Conservation (phyloP, 306 rosid genomes). For the Malus asiatica region DNA sequence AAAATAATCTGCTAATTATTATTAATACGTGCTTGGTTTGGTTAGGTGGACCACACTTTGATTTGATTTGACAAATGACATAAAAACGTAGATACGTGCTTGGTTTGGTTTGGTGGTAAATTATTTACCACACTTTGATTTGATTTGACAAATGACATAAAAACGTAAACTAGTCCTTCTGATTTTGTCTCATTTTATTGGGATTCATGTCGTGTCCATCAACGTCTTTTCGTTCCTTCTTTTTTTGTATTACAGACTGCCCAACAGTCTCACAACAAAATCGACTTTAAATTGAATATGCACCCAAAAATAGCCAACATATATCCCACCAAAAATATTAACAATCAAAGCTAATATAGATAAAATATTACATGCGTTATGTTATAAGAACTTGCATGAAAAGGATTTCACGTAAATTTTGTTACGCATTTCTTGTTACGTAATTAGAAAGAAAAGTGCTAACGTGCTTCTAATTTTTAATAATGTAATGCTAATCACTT, state of each 20-base stretch:
- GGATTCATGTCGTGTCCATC: conserved; percentile 8
- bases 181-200: conserved; percentile 1
- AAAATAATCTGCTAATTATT: background rate
- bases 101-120: background rate
- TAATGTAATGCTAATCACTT: background rate
- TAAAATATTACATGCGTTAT: background rate
- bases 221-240: background rate
- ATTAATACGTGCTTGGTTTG: background rate
- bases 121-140: background rate
- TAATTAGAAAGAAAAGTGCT: background rate
- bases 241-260: background rate
- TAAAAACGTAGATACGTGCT: background rate
- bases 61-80: conserved; percentile 9
- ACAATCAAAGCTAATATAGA: background rate
- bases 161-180: background rate
- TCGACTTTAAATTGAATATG: background rate
- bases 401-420: no score
- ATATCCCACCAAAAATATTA: background rate
- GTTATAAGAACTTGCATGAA: background rate
- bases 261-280: background rate
- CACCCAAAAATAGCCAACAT: background rate
- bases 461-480: background rate
- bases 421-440: no score
- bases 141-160: conserved; percentile 7
- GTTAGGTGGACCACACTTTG: background rate